Percentiles rank a stretch among this genome's conserved stretches.
phyloP scores from a whole-genome alignment of 129 eudicot genomes.

The Flaveria sonorensis region DNA sequence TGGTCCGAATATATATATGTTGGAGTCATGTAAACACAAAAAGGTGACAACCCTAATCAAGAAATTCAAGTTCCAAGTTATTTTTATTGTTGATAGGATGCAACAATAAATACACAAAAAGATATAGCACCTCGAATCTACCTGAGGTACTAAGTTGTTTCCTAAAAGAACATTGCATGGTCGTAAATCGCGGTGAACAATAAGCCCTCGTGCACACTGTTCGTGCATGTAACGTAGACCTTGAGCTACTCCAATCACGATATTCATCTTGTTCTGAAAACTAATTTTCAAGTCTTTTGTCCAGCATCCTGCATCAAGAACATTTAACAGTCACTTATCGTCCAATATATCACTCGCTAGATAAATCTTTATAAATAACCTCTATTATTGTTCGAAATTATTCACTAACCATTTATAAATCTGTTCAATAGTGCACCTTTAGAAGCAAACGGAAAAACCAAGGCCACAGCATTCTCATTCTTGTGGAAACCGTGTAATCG shows the following conservation, averaged over 20 bases:
- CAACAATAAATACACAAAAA: too few relatives aligned
- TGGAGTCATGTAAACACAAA: too few relatives aligned
- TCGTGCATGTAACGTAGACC: conserved; percentile 59
- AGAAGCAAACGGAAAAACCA: conserved; percentile 41
- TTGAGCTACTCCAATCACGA: conserved; percentile 52
- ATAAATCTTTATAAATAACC: too few relatives aligned
- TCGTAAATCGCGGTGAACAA: conserved; percentile 45
- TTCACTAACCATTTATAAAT: conserved; percentile 45
- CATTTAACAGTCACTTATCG: neutral
- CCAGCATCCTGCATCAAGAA: conserved; percentile 33
- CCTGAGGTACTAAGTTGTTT: conserved; percentile 48
- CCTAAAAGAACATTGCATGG: conserved; percentile 41
- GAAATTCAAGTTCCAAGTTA: too few relatives aligned
- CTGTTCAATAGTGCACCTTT: conserved; percentile 37
- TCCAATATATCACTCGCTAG: too few relatives aligned
- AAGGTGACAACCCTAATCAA: too few relatives aligned
- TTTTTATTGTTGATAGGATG: too few relatives aligned
- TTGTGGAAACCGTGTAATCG: conserved; percentile 46
- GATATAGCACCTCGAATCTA: neutral
- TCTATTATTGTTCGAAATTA: neutral
- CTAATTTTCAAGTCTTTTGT: conserved; percentile 25
- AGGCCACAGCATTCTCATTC: conserved; percentile 41
- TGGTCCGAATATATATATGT: too few relatives aligned
- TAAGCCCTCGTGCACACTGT: conserved; percentile 46
- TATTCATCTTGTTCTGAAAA: conserved; percentile 40